Percentiles rank a stretch among this genome's conserved stretches.
Evolutionary conservation across 805 yeast species (phyloP).

Genomic region (Pichia phayaonensis): DNA sequence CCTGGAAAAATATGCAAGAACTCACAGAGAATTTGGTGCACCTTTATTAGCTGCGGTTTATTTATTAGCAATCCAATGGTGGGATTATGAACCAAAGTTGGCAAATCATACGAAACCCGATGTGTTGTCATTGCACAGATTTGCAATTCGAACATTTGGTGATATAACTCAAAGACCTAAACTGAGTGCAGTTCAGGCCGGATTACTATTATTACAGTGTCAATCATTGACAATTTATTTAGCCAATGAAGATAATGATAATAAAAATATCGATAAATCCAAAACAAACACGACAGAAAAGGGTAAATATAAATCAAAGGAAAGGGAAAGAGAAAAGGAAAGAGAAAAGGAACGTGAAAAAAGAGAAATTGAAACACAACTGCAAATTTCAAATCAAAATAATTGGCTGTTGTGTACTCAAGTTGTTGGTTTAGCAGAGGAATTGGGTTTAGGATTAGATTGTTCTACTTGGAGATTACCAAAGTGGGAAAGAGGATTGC

Average conservation of each 20-base stretch:
- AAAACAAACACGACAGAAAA: background rate
- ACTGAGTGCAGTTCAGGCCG: conserved; percentile 87
- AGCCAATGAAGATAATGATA: background rate
- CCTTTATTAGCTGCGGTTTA: conserved; percentile 89
- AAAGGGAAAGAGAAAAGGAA: background rate
- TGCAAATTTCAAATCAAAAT: conserved; percentile 34
- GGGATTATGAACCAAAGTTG: conserved; percentile 80
- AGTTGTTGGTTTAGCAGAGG: conserved; percentile 82
- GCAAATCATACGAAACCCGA: conserved; percentile 76
- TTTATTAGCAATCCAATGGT: conserved; percentile 84
- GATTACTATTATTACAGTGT: conserved; percentile 67
- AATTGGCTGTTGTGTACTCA: conserved; percentile 86
- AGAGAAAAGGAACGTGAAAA: background rate
- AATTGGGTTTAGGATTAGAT: conserved; percentile 84
- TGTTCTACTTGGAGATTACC: conserved; percentile 90
- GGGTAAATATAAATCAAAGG: background rate
- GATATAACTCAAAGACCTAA: conserved; percentile 83
- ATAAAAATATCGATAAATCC: background rate
- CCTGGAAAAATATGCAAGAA: conserved; percentile 80
- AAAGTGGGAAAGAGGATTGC: conserved; percentile 86
- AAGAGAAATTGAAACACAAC: conserved; percentile 2
- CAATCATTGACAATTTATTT: conserved; percentile 27
- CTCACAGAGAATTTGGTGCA: conserved; percentile 87
- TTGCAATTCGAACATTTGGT: conserved; percentile 57
- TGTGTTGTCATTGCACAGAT: conserved; percentile 55